phyloP scores from a whole-genome alignment of 768 basidiomycete genomes.

The Ephemerocybe angulata region DNA sequence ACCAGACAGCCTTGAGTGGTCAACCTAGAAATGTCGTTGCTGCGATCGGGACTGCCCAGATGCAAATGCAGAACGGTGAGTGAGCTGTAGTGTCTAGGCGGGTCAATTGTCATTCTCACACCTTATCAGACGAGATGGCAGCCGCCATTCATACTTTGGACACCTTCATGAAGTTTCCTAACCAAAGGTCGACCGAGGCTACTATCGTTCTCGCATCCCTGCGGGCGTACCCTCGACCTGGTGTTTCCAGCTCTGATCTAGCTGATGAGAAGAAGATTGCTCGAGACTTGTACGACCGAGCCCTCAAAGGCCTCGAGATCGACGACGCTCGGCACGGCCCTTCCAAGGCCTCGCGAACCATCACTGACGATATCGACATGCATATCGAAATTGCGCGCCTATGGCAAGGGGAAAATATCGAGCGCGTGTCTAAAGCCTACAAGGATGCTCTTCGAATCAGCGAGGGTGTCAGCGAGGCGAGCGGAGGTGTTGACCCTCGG shows the following conservation, averaged over 20 bases:
- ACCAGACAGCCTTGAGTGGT: conserved; percentile 49
- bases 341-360: conserved; percentile 44
- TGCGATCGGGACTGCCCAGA: conserved; percentile 81
- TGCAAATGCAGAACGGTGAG: conserved; percentile 78
- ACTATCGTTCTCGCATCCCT: conserved; percentile 87
- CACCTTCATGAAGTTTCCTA: conserved; percentile 64
- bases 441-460: conserved; percentile 69
- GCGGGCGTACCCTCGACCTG: conserved; percentile 77
- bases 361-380: conserved; percentile 81
- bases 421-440: conserved; percentile 69
- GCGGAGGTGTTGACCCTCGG: conserved; percentile 54
- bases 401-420: conserved; percentile 80
- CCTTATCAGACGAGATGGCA: conserved; percentile 66
- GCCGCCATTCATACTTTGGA: conserved; percentile 86
- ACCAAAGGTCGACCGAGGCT: conserved; percentile 75
- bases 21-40: conserved; percentile 74
- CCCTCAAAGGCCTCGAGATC: conserved; percentile 59
- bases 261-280: conserved; percentile 69
- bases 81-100: conserved; percentile 1
- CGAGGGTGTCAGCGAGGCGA: conserved; percentile 55
- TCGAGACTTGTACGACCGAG: conserved; percentile 77
- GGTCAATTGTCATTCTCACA: conserved; percentile 1
- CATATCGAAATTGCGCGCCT: conserved; percentile 86
- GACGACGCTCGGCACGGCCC: conserved; percentile 48
- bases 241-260: conserved; percentile 70